A percentile compares a stretch with the other conserved stretches of the same genome.
phyloP scores from a whole-genome alignment of 73 alveolate genomes.

The Paramecium biaurelia region DNA sequence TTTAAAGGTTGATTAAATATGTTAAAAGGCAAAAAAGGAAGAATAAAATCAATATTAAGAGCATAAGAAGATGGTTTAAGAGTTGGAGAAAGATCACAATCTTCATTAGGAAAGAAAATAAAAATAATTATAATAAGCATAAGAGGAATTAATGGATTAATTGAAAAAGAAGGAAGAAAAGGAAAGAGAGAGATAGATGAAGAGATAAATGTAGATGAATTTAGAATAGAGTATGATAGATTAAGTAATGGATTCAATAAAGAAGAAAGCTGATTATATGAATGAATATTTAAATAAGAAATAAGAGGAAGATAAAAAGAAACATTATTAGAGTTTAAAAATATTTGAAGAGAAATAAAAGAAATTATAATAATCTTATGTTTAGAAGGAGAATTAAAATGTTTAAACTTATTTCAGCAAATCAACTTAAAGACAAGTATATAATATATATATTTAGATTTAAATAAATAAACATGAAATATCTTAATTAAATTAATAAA shows the following conservation, averaged over 20 bases:
- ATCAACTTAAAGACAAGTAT: background rate
- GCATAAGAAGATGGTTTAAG: background rate
- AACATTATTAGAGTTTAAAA: background rate
- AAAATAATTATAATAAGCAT: background rate
- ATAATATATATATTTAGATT: background rate
- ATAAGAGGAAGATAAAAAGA: background rate
- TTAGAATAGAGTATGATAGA: background rate
- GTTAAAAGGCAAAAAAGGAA: background rate
- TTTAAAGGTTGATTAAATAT: background rate
- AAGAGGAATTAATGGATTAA: background rate
- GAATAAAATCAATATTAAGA: background rate
- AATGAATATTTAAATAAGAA: background rate
- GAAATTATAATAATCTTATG: background rate
- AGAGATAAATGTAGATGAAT: background rate
- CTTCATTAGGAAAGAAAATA: background rate
- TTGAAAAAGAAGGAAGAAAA: background rate
- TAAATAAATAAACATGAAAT: background rate
- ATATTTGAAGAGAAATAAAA: background rate
- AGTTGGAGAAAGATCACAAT: background rate
- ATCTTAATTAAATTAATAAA: background rate
- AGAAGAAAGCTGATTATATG: background rate
- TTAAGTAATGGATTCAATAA: slow-evolving; percentile 7
- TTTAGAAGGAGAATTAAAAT: background rate
- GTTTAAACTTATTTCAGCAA: background rate
- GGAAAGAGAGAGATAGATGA: background rate